These are phyloP conservation scores for Flaveria brownii DNA, from an alignment of 129 eudicot species.

Conservation along the genomic window DNA sequence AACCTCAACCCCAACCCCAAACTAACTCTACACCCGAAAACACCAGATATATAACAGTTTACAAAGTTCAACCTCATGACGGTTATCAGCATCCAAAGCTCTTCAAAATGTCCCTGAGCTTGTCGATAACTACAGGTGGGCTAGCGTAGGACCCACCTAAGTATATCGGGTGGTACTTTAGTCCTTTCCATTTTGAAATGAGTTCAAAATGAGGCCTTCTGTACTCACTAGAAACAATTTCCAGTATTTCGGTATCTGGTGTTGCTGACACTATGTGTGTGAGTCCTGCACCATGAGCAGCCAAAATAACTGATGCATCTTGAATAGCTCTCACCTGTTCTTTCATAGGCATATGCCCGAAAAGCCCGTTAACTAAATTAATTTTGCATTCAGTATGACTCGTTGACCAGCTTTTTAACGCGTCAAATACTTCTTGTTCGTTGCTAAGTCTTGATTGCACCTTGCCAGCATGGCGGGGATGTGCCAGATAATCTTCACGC, in stretches of 20 bases:
- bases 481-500: conserved; percentile 95
- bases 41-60: background rate
- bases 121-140: conserved; percentile 54
- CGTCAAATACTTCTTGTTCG: conserved; percentile 73
- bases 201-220: conserved; percentile 83
- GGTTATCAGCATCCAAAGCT: conserved; percentile 60
- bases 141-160: conserved; percentile 56
- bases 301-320: conserved; percentile 84
- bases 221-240: conserved; percentile 69
- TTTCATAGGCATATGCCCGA: conserved; percentile 97
- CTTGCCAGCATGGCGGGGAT: conserved; percentile 95
- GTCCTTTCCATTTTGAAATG: conserved; percentile 84
- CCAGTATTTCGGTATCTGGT: conserved; percentile 62
- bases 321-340: conserved; percentile 88
- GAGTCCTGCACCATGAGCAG: conserved; percentile 98
- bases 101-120: conserved; percentile 59
- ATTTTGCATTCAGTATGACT: conserved; percentile 53
- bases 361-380: conserved; percentile 67
- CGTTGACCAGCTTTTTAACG: conserved; percentile 63
- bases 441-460: conserved; percentile 87
- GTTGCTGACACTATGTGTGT: conserved; percentile 90
- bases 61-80: conserved; percentile 1
- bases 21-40: conserved; percentile 7
- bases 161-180: conserved; percentile 76
- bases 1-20: background rate